These are phyloP conservation scores for Acmispon strigosus DNA, from an alignment of 306 rosid genomes.

Conservation along the genomic window DNA sequence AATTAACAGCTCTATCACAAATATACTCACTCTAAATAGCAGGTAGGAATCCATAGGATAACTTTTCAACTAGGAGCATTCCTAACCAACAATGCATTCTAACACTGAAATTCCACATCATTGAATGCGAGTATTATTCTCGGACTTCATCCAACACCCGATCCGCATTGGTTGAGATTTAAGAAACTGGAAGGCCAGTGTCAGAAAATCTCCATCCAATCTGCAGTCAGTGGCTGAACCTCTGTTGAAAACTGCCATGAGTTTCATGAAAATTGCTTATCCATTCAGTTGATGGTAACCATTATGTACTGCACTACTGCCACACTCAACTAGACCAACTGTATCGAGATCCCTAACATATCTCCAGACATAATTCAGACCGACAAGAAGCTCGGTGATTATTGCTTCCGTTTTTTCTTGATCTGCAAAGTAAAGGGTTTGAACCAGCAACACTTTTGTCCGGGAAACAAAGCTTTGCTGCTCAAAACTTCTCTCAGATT, in stretches of 20 bases:
- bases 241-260: slow-evolving; percentile 25
- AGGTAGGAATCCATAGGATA: neutral
- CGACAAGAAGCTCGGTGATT: slow-evolving; percentile 88
- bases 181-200: slow-evolving; percentile 15
- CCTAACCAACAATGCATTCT: slow-evolving; percentile 26
- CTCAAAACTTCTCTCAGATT: slow-evolving; percentile 92
- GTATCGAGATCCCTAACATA: slow-evolving; percentile 65
- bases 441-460: slow-evolving; percentile 80
- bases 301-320: slow-evolving; percentile 51
- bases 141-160: slow-evolving; percentile 22
- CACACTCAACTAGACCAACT: slow-evolving; percentile 62
- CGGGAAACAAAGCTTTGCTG: slow-evolving; percentile 74
- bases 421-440: slow-evolving; percentile 84
- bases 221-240: slow-evolving; percentile 9
- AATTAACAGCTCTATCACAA: too few relatives aligned
- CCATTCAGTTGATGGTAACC: slow-evolving; percentile 55
- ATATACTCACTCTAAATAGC: slow-evolving; percentile 21
- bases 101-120: slow-evolving; percentile 7
- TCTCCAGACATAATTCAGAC: slow-evolving; percentile 95
- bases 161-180: slow-evolving; percentile 10
- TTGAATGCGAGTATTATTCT: slow-evolving; percentile 14
- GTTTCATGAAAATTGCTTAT: slow-evolving; percentile 23
- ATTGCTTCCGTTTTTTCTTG: slow-evolving; percentile 69
- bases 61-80: slow-evolving; percentile 20
- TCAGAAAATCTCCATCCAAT: slow-evolving; percentile 3